Base-by-base conservation (phyloP, 2,329 filamentous ascomycete genomes). In the Claviceps maximensis region DNA sequence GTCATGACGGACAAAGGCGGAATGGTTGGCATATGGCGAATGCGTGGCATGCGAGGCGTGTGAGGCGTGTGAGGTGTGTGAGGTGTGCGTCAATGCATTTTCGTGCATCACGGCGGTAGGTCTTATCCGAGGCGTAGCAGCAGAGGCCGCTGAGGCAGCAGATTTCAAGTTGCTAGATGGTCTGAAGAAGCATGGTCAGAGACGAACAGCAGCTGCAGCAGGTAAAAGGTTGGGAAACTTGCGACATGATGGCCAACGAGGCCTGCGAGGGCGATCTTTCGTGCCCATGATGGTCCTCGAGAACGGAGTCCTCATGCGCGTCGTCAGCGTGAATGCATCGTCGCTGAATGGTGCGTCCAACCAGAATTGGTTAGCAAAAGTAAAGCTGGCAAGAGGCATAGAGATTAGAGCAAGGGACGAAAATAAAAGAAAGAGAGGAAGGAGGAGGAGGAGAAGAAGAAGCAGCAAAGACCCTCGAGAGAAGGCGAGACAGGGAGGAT, bases 271-370 rank as follows among this genome's bases (percentile, higher is more conserved):
- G 60, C 3, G 60, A 59, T 17, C 61, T 59, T 42, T 64, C 61
- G 45, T 58, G 58, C 19, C 56, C 59, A 21, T 56, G 58, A 33
- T 57, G 58, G 21, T 67, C 59, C 6, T 65, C 64, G 1, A 55
- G 53, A 17, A 57, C 53, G 1, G 59, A 53, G 5, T 69, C 64
- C 29, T 68, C 67, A 13, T 55, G 53, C 8, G 64, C 61, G 48
- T 66, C 63, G 10, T 71, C 64, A 4, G 67, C 64, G 56, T 76
- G 74, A 13, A 70, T 63, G 56, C 74, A 76, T 54, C 73, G 66
- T 56, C 73, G 70, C 72, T 72, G 47, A 15, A 42, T 17, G 13
- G 41, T 36, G 33, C 53, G 52, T 38, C 49, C 52, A 36, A 53
- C 46, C 23, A 50, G 50, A 21, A 42, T 31, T 47, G 40, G 42